These are phyloP conservation scores for Pythium grandisporangium DNA, from an alignment of 352 stramenopile species.

Conservation along the genomic window DNA sequence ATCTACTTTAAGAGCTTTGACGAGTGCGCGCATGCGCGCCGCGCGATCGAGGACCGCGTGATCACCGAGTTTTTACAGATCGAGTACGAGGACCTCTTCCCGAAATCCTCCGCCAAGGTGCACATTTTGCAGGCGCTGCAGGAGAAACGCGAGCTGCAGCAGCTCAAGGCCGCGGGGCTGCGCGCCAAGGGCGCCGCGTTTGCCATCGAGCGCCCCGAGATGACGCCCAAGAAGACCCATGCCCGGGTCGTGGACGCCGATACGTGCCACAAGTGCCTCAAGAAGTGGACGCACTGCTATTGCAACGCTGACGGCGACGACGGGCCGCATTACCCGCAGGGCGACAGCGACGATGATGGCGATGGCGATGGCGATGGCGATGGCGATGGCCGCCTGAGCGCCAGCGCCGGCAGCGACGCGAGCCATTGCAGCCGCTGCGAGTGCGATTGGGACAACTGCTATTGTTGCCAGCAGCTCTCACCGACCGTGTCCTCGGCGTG, in stretches of 20 bases:
- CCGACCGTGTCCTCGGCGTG: slow-evolving; percentile 53
- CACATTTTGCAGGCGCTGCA: slow-evolving; percentile 56
- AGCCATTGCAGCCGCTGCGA: slow-evolving; percentile 66
- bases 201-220: slow-evolving; percentile 22
- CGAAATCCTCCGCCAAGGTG: slow-evolving; percentile 36
- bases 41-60: slow-evolving; percentile 65
- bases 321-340: slow-evolving; percentile 12
- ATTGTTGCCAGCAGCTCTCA: slow-evolving; percentile 66
- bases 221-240: slow-evolving; percentile 16
- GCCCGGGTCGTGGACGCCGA: slow-evolving; percentile 49
- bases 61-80: slow-evolving; percentile 73
- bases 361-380: too few relatives aligned
- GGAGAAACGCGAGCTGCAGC: slow-evolving; percentile 57
- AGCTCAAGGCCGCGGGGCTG: slow-evolving; percentile 45
- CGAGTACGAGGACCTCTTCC: slow-evolving; percentile 50
- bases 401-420: slow-evolving; percentile 44
- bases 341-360: too few relatives aligned
- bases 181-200: slow-evolving; percentile 42
- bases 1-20: slow-evolving; percentile 65
- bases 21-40: slow-evolving; percentile 47
- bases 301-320: slow-evolving; percentile 80
- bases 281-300: slow-evolving; percentile 86
- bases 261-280: slow-evolving; percentile 64
- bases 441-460: slow-evolving; percentile 63
- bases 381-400: too few relatives aligned